Evolutionary conservation across 2,329 filamentous ascomycete genomes (phyloP), one percentile per base, ranked within the genome.

Genomic region (Chaetothyriales sp.): DNA sequence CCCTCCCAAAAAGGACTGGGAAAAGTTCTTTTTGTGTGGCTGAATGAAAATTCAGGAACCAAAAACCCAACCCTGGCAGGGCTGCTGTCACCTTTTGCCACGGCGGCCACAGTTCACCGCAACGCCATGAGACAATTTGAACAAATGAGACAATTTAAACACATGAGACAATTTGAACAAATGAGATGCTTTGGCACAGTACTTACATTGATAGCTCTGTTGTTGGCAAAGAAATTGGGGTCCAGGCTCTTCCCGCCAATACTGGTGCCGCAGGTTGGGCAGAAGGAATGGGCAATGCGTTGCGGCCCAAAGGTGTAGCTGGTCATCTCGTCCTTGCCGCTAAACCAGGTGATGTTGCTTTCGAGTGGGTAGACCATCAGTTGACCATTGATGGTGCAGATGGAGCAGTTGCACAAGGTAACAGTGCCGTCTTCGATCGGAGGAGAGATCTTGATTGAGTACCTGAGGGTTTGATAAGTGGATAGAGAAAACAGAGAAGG

Each of bases 331-430:
- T 63, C 57, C 10, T 56, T 55, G 13, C 55, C 54, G 18, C 54
- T 53, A 13, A 58, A 49, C 55, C 61, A 61, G 19, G 48, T 58
- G 29, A 63, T 54, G 49, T 63, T 58, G 1, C 55, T 48, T 2
- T 57, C 55, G 7, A 61, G 44, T 10, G 60, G 55, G 37, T 64
- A 64, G 37, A 65, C 55, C 50, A 63, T 59, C 1, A 67, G 51
- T 51, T 65, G 65, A 25, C 65, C 64, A 40, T 64, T 65, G 25
- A 53, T 55, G 18, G 56, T 37, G 54, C 64, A 66, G 45, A 66
- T 65, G 2, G 62, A 62, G 57, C 59, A 61, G 46, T 60, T 59
- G 53, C 59, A 61, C 48, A 48, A 54, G 7, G 57, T 60, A 15
- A 60, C 59, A 18, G 52, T 48, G 28, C 57, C 55, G 20, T 60